Conservation (phyloP, 257 asterid genomes). For the Fraxinus quadrangulata region DNA sequence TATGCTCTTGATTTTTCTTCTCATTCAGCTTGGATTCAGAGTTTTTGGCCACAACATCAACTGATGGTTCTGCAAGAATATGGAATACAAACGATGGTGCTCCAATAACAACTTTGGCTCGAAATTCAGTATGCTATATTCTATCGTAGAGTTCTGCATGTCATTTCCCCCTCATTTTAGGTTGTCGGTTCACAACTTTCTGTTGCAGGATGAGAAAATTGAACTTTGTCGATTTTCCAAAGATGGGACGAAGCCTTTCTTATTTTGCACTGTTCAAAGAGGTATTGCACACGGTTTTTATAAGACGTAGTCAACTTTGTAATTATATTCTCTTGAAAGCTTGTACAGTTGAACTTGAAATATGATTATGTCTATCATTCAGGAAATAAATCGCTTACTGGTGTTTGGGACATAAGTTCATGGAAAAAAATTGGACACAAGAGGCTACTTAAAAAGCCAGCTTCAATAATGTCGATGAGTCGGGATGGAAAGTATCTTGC, state of each 20-base stretch:
- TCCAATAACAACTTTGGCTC: constrained; percentile 70
- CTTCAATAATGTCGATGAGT: constrained; percentile 80
- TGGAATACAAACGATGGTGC: constrained; percentile 89
- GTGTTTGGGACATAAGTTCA: constrained; percentile 86
- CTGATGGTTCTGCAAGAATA: constrained; percentile 92
- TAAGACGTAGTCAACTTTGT: constrained; percentile 10
- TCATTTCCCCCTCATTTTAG: constrained; percentile 9
- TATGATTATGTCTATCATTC: constrained; percentile 26
- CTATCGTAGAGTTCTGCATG: constrained; percentile 6
- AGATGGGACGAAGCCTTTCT: constrained; percentile 95
- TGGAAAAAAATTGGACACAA: constrained; percentile 93
- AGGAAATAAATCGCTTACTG: constrained; percentile 79
- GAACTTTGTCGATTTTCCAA: constrained; percentile 91
- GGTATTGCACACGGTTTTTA: constrained; percentile 41
- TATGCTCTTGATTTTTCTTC: constrained; percentile 27
- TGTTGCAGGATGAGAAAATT: constrained; percentile 80
- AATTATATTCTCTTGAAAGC: constrained; percentile 17
- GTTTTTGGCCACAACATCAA: constrained; percentile 88
- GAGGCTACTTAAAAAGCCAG: constrained; percentile 69
- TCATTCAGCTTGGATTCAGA: constrained; percentile 85
- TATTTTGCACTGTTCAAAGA: constrained; percentile 76
- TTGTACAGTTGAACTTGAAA: constrained; percentile 26
- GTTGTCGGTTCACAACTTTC: constrained; percentile 27
- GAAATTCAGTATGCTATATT: constrained; percentile 66
- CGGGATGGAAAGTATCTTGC: constrained; percentile 96